phyloP scores from a whole-genome alignment of 257 asterid genomes.

The Eucommia ulmoides region DNA sequence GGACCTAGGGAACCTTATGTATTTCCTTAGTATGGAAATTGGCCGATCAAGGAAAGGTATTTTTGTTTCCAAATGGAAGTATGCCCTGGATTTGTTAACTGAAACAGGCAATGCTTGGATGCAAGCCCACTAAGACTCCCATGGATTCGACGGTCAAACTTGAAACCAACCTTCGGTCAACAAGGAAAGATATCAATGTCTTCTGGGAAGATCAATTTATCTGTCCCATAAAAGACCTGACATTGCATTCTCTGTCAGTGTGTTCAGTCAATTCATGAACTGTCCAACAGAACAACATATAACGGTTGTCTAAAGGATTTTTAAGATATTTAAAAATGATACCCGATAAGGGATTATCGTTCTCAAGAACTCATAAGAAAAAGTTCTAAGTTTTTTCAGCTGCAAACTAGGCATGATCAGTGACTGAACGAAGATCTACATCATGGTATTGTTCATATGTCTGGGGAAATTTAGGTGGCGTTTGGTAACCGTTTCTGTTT shows the following conservation, averaged over 20 bases:
- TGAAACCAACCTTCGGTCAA: not conserved
- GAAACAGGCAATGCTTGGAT: not conserved
- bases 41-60: not conserved
- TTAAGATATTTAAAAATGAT: no score
- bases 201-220: not conserved
- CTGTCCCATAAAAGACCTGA: not conserved
- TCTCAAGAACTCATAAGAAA: no score
- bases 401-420: no score
- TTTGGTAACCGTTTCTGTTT: no score
- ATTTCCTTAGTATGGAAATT: not conserved
- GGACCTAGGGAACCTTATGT: not conserved
- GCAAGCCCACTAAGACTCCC: not conserved
- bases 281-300: no score
- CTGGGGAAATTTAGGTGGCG: no score
- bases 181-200: not conserved
- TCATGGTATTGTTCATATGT: no score
- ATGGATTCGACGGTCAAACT: not conserved
- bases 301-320: no score
- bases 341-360: no score
- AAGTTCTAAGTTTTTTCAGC: no score
- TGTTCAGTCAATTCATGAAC: not conserved
- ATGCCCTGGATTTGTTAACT: not conserved
- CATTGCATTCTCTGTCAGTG: not conserved
- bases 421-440: no score
- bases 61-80: not conserved